Evolutionary conservation across 202 grass and related monocot species (phyloP), one percentile per base, ranked within the genome.

Genomic region (Digitaria exilis): DNA sequence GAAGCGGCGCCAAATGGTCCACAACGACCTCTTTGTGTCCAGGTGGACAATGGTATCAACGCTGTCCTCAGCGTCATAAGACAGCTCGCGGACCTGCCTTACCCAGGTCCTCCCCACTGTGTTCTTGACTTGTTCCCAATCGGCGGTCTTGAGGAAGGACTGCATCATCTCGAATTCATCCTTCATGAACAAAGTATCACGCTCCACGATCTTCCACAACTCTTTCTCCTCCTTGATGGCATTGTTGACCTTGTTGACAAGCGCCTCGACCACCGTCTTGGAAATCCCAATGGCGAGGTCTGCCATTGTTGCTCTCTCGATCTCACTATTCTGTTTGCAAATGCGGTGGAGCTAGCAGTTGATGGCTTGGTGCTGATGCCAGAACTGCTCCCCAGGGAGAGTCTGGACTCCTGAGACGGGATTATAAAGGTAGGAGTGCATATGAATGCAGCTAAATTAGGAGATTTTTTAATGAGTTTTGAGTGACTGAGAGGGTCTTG

Each of bases 141-240:
- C 75, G 2, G 56, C 80, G 8, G 46, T n/a, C 13, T 45, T 65
- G 28, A 84, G 61, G 42, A 88, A 88, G 7, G 86, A 73, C 34
- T 84, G 73, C 80, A 88, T 84, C 86, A 88, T 88, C 21, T 88
- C 65, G 16, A 88, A 73, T 37, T 39, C 37, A 39, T 39, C 37
- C 37, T 39, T 39, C 37, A 39, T 39, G 37, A 39, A 39, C 37
- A 39, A 5, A 39, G 37, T 39, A 39, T 39, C 37, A 39, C 3
- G 37, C 3, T 39, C 7, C 37, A 39, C 37, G 6, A 39, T 39
- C 37, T 39, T 5, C 37, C 37, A 39, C 4, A 39, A 7, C 37
- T 59, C 18, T 0, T 7, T 56, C 4, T 82, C 80, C 80, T 73
- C 80, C 54, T 82, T 45, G 12, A 82, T 39, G 37, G 37, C 37